Base-by-base conservation (phyloP, 495 filamentous ascomycete species). In the Trichodelitschia bisporula region DNA sequence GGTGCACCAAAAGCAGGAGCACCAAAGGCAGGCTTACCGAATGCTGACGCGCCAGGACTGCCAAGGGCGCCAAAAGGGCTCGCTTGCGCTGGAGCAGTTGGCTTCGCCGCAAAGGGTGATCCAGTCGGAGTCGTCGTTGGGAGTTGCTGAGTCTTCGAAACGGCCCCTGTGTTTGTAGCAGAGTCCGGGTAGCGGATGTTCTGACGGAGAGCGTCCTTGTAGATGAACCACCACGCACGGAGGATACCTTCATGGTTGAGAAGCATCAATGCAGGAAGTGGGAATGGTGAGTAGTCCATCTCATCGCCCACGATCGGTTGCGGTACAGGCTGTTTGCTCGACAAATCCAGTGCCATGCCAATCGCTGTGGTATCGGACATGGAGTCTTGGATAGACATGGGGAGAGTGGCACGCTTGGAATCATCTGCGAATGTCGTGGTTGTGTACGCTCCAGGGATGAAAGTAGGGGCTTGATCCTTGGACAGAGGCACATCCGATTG, bases 211-310 rank as follows among this genome's bases (percentile, higher is more conserved):
- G 89, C 74, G 17, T 91, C 80, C 20, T 71, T 64, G 45, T 93
- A 92, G 21, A 93, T 56, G 29, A 93, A 53, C 71, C 82, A 91
- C 89, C 89, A 99, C 13, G 70, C 57, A 15, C 61, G 62, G 4
- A 99, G 56, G 6, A 89, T 55, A 18, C 86, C 86, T 40, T 93
- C 78, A 43, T 91, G 67, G 36, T 86, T 95, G 2, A 99, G 59
- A 19, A 83, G 62, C 56, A 89, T 66, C 10, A 91, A 48, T 2
- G 72, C 79, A 1, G 89, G 89, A n/a, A 92, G 47, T 11, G 89
- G 86, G 2, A 71, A 72, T 9, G 67, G 61, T 2, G 82, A 83
- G 31, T 84, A 66, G 9, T 65, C 49, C 28, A 82, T 72, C 31
- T 75, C 71, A 38, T 82, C 77, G 8, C 49, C 40, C 13, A 62